These are phyloP conservation scores for Microsporum audouinii DNA, from an alignment of 2,329 filamentous ascomycete genomes.

Conservation along the genomic window DNA sequence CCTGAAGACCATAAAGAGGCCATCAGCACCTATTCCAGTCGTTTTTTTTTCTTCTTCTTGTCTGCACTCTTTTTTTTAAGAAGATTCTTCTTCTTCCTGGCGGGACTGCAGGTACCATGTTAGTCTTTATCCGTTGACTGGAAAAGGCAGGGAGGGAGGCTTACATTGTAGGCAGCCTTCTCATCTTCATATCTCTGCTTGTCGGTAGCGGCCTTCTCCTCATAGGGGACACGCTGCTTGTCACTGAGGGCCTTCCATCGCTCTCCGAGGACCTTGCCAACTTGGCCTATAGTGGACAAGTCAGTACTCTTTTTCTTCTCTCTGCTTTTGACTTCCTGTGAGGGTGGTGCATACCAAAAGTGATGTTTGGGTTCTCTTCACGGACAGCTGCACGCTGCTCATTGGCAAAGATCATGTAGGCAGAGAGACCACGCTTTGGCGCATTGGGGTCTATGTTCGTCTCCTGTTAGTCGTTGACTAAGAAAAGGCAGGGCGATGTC, in stretches of 20 bases:
- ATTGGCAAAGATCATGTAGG: constrained; percentile 99
- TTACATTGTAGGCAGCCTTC: constrained; percentile 86
- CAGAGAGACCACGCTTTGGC: constrained; percentile 96
- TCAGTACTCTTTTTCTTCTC: neutral
- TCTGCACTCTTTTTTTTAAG: constrained; percentile 8
- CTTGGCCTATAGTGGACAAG: constrained; percentile 54
- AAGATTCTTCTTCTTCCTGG: constrained; percentile 15
- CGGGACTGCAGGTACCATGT: constrained; percentile 4
- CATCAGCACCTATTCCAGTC: neutral
- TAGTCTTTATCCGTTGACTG: neutral
- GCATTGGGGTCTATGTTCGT: constrained; percentile 73
- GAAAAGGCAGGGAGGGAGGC: constrained; percentile 23
- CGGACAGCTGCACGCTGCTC: constrained; percentile 97
- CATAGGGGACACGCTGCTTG: constrained; percentile 85
- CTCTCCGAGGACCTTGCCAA: constrained; percentile 96
- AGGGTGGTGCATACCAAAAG: constrained; percentile 57
- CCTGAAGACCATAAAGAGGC: neutral
- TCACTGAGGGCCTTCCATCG: constrained; percentile 95
- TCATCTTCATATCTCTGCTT: constrained; percentile 99
- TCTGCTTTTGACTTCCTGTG: neutral
- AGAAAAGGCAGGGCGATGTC: constrained; percentile 7
- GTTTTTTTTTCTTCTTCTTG: neutral
- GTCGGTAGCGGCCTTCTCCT: constrained; percentile 90
- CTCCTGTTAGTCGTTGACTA: neutral
- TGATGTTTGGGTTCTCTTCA: constrained; percentile 95